Percentiles rank a stretch among this genome's conserved stretches.
These are phyloP conservation scores for Diddensiella transvaalensis DNA, from an alignment of 805 yeast genomes.

Conservation along the genomic window DNA sequence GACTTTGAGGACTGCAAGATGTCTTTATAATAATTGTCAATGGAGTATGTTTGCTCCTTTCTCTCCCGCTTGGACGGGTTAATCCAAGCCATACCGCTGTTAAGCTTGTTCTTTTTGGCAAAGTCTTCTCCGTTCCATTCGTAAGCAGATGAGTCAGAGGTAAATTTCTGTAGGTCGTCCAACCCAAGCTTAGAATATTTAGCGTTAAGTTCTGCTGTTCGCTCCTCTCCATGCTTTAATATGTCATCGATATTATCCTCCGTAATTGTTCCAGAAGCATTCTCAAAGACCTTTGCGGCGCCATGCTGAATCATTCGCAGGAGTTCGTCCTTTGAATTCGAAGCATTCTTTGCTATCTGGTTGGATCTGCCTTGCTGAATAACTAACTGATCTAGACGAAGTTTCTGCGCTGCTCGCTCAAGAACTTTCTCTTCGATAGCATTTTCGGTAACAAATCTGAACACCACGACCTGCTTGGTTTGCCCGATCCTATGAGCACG, in stretches of 20 bases:
- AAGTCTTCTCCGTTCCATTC: slow-evolving; percentile 92
- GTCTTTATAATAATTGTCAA: slow-evolving; percentile 80
- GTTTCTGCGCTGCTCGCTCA: slow-evolving; percentile 92
- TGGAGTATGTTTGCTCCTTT: slow-evolving; percentile 61
- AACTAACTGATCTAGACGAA: slow-evolving; percentile 88
- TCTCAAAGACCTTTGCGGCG: slow-evolving; percentile 79
- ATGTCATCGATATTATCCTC: slow-evolving; percentile 63
- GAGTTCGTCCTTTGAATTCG: slow-evolving; percentile 68
- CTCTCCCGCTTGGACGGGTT: slow-evolving; percentile 66
- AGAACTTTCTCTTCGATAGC: slow-evolving; percentile 96
- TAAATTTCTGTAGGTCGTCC: slow-evolving; percentile 89
- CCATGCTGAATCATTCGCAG: slow-evolving; percentile 96
- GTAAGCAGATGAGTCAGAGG: slow-evolving; percentile 77
- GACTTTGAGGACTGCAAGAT: slow-evolving; percentile 66
- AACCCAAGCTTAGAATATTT: slow-evolving; percentile 82
- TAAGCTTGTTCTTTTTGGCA: slow-evolving; percentile 45
- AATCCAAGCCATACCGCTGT: slow-evolving; percentile 56
- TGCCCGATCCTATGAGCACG: slow-evolving; percentile 97
- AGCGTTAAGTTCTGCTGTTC: slow-evolving; percentile 73
- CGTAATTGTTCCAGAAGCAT: slow-evolving; percentile 24
- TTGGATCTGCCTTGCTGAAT: slow-evolving; percentile 80
- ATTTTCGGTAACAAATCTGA: slow-evolving; percentile 88
- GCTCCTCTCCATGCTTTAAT: slow-evolving; percentile 72
- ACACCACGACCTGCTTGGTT: slow-evolving; percentile 90
- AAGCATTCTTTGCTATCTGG: slow-evolving; percentile 36